Evolutionary conservation across 2,329 filamentous ascomycete species (phyloP).

Genomic region (Xylariaceae sp.): DNA sequence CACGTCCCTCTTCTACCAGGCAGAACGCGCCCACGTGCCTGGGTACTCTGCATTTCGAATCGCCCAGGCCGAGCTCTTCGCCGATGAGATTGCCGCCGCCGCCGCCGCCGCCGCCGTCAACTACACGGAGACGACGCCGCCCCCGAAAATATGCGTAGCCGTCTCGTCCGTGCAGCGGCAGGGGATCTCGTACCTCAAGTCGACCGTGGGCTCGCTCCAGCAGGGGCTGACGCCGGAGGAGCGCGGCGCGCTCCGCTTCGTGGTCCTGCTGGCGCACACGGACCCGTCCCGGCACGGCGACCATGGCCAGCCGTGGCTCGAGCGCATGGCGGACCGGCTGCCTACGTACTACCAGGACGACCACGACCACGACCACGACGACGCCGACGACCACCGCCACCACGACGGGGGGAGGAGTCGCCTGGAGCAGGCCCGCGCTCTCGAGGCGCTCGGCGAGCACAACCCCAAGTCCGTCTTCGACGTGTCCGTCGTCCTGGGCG

Average conservation of each 20-base stretch:
- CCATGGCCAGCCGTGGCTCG: constrained; percentile 13
- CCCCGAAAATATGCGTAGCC: constrained; percentile 14
- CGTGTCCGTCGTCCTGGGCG: constrained; percentile 12
- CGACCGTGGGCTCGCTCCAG: constrained; percentile 16
- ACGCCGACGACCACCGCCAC: no score
- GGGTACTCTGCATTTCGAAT: neutral
- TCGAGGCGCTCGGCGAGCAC: constrained; percentile 8
- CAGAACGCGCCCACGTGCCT: neutral
- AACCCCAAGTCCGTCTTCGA: constrained; percentile 16
- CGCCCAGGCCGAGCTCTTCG: neutral
- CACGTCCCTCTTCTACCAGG: neutral
- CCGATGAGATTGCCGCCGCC: neutral
- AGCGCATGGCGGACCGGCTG: constrained; percentile 14
- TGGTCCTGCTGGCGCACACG: constrained; percentile 17
- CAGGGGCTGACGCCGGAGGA: constrained; percentile 14
- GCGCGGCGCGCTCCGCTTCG: constrained; percentile 12
- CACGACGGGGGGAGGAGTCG: no score
- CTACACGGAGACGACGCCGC: neutral
- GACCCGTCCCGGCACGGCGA: constrained; percentile 15
- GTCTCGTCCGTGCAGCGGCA: constrained; percentile 14
- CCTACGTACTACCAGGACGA: constrained; percentile 11
- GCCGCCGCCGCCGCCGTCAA: neutral
- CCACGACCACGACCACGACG: no score
- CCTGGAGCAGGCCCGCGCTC: neutral
- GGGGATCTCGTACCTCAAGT: constrained; percentile 17